Evolutionary conservation across 805 yeast species (phyloP).

Genomic region (Pichia manshurica): DNA sequence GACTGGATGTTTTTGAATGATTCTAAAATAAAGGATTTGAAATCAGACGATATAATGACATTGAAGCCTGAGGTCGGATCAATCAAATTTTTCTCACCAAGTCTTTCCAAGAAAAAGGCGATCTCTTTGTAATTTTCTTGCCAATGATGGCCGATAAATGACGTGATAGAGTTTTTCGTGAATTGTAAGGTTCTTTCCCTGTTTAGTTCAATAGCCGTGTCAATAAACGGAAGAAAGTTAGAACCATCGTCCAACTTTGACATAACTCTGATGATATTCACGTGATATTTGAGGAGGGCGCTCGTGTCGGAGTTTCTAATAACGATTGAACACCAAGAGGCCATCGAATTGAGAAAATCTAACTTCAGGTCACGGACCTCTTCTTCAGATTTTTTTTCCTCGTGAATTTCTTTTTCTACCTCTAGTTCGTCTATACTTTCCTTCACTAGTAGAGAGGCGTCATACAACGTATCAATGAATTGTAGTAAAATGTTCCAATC

Average conservation of each 20-base stretch:
- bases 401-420: slow-evolving; percentile 12
- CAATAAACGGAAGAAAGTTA: slow-evolving; percentile 42
- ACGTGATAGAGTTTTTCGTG: slow-evolving; percentile 42
- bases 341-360: slow-evolving; percentile 27
- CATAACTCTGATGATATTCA: slow-evolving; percentile 37
- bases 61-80: slow-evolving; percentile 11
- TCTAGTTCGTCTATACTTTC: slow-evolving; percentile 13
- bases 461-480: slow-evolving; percentile 15
- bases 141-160: slow-evolving; percentile 43
- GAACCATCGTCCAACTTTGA: slow-evolving; percentile 31
- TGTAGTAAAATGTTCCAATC: slow-evolving; percentile 39
- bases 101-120: slow-evolving; percentile 38
- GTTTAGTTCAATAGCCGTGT: slow-evolving; percentile 38
- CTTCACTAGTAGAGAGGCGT: slow-evolving; percentile 3
- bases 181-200: slow-evolving; percentile 41
- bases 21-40: slow-evolving; percentile 27
- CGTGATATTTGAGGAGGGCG: slow-evolving; percentile 43
- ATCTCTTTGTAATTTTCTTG: slow-evolving; percentile 30
- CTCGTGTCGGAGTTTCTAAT: slow-evolving; percentile 46
- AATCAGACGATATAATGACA: slow-evolving; percentile 29
- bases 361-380: slow-evolving; percentile 2
- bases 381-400: slow-evolving; percentile 4
- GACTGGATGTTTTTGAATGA: slow-evolving; percentile 19
- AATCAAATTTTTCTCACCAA: slow-evolving; percentile 26
- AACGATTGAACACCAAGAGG: slow-evolving; percentile 43